Evolutionary conservation across 106 monocot species (phyloP), one percentile per base, ranked within the genome.

Genomic region (Alisma plantagoaquatica): DNA sequence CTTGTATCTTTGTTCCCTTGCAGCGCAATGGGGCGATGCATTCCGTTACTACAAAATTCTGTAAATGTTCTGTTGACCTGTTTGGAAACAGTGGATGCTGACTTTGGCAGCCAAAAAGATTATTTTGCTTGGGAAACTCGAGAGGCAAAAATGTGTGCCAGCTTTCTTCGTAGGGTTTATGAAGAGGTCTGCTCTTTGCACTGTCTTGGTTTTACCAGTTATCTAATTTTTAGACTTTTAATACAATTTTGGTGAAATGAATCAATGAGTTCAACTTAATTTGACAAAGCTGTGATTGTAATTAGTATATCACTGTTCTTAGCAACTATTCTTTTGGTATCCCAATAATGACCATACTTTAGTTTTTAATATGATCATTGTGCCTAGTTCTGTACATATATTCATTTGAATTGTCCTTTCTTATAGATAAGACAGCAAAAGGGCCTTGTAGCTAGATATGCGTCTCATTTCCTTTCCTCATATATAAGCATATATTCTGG

Each of bases 151-250:
- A 88, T 65, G 70, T 96, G 94, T 69, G 94, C 84, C 48, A 73
- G 68, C 68, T 88, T 78, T 72, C 73, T 96, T 23, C 72, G 84
- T 27, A 80, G 94, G 69, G 87, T 96, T 55, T 96, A 88, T 71
- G 94, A 96, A 74, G 94, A 96, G 94, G 94, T 96, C 49, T 52
- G 75, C 66, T 4, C 51, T 70, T 31, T n/a, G n/a, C n/a, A n/a
- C n/a, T n/a, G n/a, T n/a, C n/a, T n/a, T n/a, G n/a, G n/a, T n/a
- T n/a, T n/a, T n/a, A n/a, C n/a, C n/a, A n/a, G n/a, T n/a, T n/a
- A n/a, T n/a, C n/a, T n/a, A n/a, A n/a, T n/a, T n/a, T n/a, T n/a
- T n/a, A n/a, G n/a, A n/a, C n/a, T n/a, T n/a, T n/a, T n/a, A n/a
- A n/a, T n/a, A n/a, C n/a, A n/a, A n/a, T n/a, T n/a, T n/a, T n/a